Base-by-base conservation (phyloP, 2,329 filamentous ascomycete genomes). In the Bipolaris cookei region DNA sequence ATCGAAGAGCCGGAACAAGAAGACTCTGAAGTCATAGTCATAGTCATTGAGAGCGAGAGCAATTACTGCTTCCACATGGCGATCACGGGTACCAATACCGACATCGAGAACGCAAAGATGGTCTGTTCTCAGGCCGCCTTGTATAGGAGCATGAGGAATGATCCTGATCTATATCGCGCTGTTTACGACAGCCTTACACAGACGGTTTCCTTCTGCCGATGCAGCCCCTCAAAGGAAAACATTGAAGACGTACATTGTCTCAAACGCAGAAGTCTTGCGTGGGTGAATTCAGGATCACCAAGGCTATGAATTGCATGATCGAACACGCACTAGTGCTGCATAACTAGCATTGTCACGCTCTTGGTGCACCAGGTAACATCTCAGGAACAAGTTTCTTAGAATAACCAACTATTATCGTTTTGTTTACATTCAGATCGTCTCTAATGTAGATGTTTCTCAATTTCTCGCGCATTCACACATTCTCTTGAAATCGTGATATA, bases 151-250 rank as follows among this genome's bases (percentile, higher is more conserved):
- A 41, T 20, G 23, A 38, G 42, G 30, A 18, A 56, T 39, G 46
- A 56, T 34, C 38, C 46, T n/a, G 18, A 39, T n/a, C 38, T 51
- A 25, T 51, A 51, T 34, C 39, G 30, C 41, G 35, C 46, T 39
- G 39, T 56, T 51, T 56, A 56, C 23, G 46, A 56, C 30, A 39
- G 46, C 41, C 32, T 37, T 30, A 51, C 38, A 10, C 53, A 51
- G 32, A 34, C 20, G 30, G 39, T 51, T 41, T 51, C 34, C 21
- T 51, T 51, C 46, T 56, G 46, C 37, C 39, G 23, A n/a, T 56
- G 46, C 44, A 38, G 25, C 21, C 53, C 46, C 20, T 37, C 32
- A 21, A 47, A 51, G 25, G 20, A 46, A 39, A 41, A 51, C 16
- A 23, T 30, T 56, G 21, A 50, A 56, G 53, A 34, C 38, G n/a